These are phyloP conservation scores for Phytophthora nicotianae DNA, from an alignment of 352 stramenopile genomes.

Conservation along the genomic window DNA sequence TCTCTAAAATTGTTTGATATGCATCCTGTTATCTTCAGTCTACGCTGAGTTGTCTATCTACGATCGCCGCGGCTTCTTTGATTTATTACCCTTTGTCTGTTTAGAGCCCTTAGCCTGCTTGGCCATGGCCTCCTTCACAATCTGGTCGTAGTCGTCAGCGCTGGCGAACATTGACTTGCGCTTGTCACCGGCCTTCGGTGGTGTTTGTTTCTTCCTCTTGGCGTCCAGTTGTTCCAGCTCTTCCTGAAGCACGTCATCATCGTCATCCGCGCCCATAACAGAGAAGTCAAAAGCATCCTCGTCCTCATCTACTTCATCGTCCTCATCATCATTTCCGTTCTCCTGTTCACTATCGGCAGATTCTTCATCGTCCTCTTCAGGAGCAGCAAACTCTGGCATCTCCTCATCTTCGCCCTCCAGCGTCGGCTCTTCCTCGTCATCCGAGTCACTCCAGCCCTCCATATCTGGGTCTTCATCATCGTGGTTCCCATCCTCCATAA, in stretches of 20 bases:
- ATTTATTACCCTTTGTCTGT: constrained; percentile 28
- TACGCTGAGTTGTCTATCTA: constrained; percentile 19
- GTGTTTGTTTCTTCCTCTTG: constrained; percentile 64
- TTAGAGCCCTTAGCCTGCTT: constrained; percentile 47
- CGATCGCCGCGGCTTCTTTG: constrained; percentile 47
- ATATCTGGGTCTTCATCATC: constrained; percentile 84
- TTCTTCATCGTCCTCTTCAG: constrained; percentile 45
- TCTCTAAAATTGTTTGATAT: constrained; percentile 31
- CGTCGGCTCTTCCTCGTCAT: constrained; percentile 48
- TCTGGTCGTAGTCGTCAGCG: constrained; percentile 77
- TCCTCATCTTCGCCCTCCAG: constrained; percentile 63
- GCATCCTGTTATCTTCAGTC: constrained; percentile 10
- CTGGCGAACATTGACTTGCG: constrained; percentile 77
- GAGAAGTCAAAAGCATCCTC: constrained; percentile 52
- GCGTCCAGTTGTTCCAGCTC: constrained; percentile 40
- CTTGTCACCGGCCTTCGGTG: constrained; percentile 49
- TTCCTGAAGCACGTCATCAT: constrained; percentile 50
- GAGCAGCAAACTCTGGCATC: constrained; percentile 40
- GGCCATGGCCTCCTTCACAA: constrained; percentile 67
- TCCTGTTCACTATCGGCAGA: constrained; percentile 40
- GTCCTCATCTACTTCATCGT: constrained; percentile 35
- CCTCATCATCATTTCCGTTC: constrained; percentile 38
- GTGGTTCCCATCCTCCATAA: constrained; percentile 86
- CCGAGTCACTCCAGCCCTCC: constrained; percentile 65
- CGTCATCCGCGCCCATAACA: constrained; percentile 52